Evolutionary conservation across 257 asterid genomes (phyloP).

Genomic region (Prunella vulgaris): DNA sequence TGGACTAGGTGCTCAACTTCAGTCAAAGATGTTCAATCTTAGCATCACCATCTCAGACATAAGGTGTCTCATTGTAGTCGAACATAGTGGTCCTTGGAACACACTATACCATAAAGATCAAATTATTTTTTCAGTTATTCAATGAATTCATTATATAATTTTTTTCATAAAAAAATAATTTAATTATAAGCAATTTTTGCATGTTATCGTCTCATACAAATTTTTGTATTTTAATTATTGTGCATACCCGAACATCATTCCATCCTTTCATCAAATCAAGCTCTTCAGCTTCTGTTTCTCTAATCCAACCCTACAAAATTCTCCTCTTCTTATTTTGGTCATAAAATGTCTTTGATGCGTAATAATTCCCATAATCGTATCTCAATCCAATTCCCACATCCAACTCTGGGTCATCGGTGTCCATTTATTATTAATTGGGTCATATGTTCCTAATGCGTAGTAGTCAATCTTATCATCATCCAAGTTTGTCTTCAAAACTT

Average conservation of each 20-base stretch:
- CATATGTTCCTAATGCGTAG: slow-evolving; percentile 60
- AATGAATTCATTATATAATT: no score
- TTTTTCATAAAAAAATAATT: background rate
- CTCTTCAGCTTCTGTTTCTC: slow-evolving; percentile 56
- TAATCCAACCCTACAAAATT: slow-evolving; percentile 66
- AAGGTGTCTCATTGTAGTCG: no score
- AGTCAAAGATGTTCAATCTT: no score
- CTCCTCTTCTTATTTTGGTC: slow-evolving; percentile 55
- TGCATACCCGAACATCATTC: slow-evolving; percentile 64
- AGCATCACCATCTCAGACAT: no score
- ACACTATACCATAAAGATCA: no score
- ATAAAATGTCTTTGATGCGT: slow-evolving; percentile 76
- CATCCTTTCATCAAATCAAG: slow-evolving; percentile 61
- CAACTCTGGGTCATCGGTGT: slow-evolving; percentile 50
- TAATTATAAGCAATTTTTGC: no score
- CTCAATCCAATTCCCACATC: slow-evolving; percentile 64
- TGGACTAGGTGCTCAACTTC: no score
- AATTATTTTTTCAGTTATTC: no score
- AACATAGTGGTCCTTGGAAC: slow-evolving; percentile 63
- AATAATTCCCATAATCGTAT: slow-evolving; percentile 59
- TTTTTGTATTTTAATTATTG: no score
- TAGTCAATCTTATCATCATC: slow-evolving; percentile 54
- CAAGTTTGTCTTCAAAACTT: slow-evolving; percentile 57
- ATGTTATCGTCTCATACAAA: no score
- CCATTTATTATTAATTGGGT: slow-evolving; percentile 40